These are phyloP conservation scores for Diatrype stigma DNA, from an alignment of 2,329 filamentous ascomycete genomes.

Conservation along the genomic window DNA sequence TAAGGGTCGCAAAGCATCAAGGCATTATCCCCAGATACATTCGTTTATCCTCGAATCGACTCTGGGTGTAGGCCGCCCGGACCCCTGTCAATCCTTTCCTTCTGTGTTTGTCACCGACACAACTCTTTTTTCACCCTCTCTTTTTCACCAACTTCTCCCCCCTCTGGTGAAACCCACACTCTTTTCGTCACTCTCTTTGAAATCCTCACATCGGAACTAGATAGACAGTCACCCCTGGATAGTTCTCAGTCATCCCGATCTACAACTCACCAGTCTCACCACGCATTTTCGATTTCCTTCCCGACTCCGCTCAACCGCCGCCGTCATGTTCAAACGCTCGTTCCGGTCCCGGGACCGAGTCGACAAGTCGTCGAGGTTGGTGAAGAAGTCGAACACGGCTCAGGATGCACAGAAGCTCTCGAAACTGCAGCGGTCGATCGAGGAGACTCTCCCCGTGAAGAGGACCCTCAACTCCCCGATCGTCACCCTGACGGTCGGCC, in stretches of 20 bases:
- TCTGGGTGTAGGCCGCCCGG: constrained; percentile 41
- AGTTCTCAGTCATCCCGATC: constrained; percentile 21
- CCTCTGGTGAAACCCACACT: constrained; percentile 30
- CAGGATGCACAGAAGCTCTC: constrained; percentile 75
- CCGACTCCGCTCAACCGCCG: constrained; percentile 27
- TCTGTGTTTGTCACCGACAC: constrained; percentile 34
- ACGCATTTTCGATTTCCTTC: constrained; percentile 29
- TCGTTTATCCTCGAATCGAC: constrained; percentile 35
- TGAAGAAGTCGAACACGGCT: constrained; percentile 58
- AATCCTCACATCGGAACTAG: constrained; percentile 9
- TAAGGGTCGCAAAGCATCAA: constrained; percentile 57
- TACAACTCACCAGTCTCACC: constrained; percentile 10
- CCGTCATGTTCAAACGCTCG: constrained; percentile 86
- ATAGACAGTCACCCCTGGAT: constrained; percentile 1
- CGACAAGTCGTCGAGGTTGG: constrained; percentile 77
- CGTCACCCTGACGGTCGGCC: constrained; percentile 79
- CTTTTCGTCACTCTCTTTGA: constrained; percentile 50
- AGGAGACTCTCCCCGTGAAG: constrained; percentile 40
- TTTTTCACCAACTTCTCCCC: constrained; percentile 21
- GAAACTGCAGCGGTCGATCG: constrained; percentile 81
- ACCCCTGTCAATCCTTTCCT: constrained; percentile 46
- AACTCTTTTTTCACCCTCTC: constrained; percentile 33
- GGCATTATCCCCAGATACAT: constrained; percentile 47
- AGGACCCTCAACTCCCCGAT: constrained; percentile 59
- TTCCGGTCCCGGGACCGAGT: constrained; percentile 81